Conservation (phyloP, 176 grass and related monocot species). For the Triticum timopheevii region DNA sequence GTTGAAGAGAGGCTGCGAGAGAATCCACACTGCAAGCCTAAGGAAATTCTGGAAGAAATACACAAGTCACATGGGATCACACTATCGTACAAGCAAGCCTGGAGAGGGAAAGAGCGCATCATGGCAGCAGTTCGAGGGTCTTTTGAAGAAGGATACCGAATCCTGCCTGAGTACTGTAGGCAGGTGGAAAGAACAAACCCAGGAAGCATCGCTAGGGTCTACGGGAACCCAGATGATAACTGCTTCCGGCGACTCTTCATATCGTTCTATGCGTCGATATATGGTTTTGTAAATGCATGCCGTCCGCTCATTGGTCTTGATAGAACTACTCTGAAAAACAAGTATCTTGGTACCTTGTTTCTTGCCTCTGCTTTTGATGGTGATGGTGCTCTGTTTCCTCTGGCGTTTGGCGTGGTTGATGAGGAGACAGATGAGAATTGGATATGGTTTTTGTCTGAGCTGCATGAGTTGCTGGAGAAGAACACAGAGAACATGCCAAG, state of each 20-base stretch:
- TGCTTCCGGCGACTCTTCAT: constrained; percentile 85
- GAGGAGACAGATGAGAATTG: constrained; percentile 96
- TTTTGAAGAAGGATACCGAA: constrained; percentile 93
- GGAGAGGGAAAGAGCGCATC: constrained; percentile 98
- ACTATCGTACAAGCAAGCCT: constrained; percentile 95
- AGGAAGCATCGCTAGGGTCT: constrained; percentile 81
- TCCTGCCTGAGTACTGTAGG: constrained; percentile 81
- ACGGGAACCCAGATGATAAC: constrained; percentile 74
- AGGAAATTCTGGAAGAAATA: constrained; percentile 97
- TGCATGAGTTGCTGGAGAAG: constrained; percentile 81
- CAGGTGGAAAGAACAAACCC: constrained; percentile 89
- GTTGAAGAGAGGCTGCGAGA: constrained; percentile 87
- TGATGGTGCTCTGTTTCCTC: constrained; percentile 87
- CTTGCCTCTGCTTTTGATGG: constrained; percentile 94
- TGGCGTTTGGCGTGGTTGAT: constrained; percentile 95
- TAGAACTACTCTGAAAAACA: constrained; percentile 77
- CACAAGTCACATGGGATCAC: constrained; percentile 96
- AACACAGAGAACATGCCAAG: constrained; percentile 98
- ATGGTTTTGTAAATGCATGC: constrained; percentile 93
- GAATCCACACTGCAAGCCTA: constrained; percentile 97
- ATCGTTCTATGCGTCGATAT: constrained; percentile 93
- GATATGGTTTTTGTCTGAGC: constrained; percentile 94
- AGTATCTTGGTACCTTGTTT: constrained; percentile 94
- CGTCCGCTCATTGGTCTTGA: constrained; percentile 92
- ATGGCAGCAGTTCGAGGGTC: constrained; percentile 92